Percentiles rank a stretch among this genome's conserved stretches.
These are phyloP conservation scores for Puya raimondii DNA, from an alignment of 176 grass and related monocot genomes.

Conservation along the genomic window DNA sequence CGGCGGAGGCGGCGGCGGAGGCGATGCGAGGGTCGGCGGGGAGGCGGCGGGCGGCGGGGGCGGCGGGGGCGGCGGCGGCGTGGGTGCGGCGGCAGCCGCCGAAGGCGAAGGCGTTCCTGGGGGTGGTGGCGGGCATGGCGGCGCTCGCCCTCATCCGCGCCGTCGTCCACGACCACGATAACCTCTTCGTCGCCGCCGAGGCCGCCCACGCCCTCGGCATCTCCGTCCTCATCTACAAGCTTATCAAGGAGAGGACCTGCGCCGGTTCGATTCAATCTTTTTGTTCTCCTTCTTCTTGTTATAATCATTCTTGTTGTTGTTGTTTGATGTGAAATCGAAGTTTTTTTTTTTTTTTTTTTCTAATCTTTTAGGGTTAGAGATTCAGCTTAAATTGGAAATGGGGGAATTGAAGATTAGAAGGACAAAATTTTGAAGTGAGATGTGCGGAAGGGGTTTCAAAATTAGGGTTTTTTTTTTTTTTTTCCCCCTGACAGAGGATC, in stretches of 20 bases:
- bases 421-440: not conserved
- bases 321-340: not conserved
- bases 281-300: not conserved
- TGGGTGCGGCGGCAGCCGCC: constrained; percentile 86
- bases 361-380: not conserved
- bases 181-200: constrained; percentile 89
- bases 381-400: not conserved
- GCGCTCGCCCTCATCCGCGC: constrained; percentile 84
- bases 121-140: constrained; percentile 80
- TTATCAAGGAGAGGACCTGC: constrained; percentile 95
- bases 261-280: constrained; percentile 41
- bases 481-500: too few relatives aligned
- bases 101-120: constrained; percentile 94
- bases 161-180: constrained; percentile 97
- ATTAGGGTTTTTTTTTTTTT: too few relatives aligned
- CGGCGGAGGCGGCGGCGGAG: constrained; percentile 17
- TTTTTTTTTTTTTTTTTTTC: not conserved
- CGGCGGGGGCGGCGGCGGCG: constrained; percentile 45
- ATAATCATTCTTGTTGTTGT: not conserved
- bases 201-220: constrained; percentile 86
- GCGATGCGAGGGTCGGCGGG: not conserved
- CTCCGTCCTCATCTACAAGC: constrained; percentile 88
- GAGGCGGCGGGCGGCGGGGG: constrained; percentile 53
- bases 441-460: too few relatives aligned
- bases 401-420: not conserved